These are phyloP conservation scores for Trypethelium eluteriae DNA, from an alignment of 495 filamentous ascomycete species.

Conservation along the genomic window DNA sequence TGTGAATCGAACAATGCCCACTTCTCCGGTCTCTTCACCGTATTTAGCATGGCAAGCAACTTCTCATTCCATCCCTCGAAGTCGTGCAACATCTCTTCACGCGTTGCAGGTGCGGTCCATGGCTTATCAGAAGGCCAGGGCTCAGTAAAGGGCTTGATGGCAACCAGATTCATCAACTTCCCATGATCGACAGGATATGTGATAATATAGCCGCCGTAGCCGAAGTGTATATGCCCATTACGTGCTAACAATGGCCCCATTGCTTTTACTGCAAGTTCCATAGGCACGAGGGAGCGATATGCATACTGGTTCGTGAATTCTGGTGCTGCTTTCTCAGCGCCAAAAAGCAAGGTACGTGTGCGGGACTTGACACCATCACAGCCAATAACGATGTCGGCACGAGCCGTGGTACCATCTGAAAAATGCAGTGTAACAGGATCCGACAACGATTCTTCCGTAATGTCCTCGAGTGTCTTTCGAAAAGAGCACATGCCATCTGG, in stretches of 20 bases:
- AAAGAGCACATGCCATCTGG: slow-evolving; percentile 35
- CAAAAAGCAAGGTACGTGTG: slow-evolving; percentile 6
- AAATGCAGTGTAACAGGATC: slow-evolving; percentile 27
- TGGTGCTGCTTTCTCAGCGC: neutral
- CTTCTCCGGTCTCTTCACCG: slow-evolving; percentile 9
- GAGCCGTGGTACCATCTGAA: slow-evolving; percentile 10
- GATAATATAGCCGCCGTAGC: neutral
- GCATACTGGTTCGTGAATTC: neutral
- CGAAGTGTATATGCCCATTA: slow-evolving; percentile 6
- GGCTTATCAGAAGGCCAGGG: neutral
- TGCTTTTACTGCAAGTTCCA: neutral
- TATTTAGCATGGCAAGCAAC: slow-evolving; percentile 2
- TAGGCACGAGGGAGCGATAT: slow-evolving; percentile 14
- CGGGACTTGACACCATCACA: slow-evolving; percentile 9
- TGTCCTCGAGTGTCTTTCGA: slow-evolving; percentile 25
- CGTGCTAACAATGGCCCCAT: neutral
- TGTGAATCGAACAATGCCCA: slow-evolving; percentile 12
- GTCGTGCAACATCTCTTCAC: neutral
- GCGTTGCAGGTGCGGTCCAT: slow-evolving; percentile 10
- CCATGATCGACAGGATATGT: slow-evolving; percentile 12
- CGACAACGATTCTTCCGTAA: neutral
- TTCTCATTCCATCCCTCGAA: neutral
- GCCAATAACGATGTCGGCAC: slow-evolving; percentile 9
- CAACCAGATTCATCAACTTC: slow-evolving; percentile 12
- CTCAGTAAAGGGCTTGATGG: neutral